A percentile compares a stretch with the other conserved stretches of the same genome.
Conservation (phyloP, 306 rosid genomes). For the Cicer chorassanicum region DNA sequence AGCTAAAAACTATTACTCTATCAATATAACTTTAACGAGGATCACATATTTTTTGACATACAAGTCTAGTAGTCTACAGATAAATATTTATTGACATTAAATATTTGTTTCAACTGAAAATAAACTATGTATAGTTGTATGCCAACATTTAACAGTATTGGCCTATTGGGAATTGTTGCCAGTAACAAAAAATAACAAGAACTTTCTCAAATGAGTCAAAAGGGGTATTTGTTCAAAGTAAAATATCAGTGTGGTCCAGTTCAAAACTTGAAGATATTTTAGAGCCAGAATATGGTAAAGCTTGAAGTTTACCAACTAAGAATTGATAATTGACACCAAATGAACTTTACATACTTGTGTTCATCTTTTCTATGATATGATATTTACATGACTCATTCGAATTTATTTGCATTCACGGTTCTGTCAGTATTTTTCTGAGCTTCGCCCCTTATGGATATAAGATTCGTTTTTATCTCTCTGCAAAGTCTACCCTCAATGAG, state of each 20-base stretch:
- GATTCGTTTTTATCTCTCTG: conserved; percentile 76
- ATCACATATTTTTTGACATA: too few relatives aligned
- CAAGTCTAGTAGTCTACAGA: too few relatives aligned
- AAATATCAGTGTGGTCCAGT: conserved; percentile 10
- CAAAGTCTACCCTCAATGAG: conserved; percentile 84
- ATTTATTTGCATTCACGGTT: conserved; percentile 36
- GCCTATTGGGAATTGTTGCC: background rate
- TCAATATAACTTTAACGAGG: too few relatives aligned
- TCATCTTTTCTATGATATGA: conserved; percentile 31
- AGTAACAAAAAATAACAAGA: background rate
- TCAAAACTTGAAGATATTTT: conserved; percentile 7
- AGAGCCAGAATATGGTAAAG: conserved; percentile 11
- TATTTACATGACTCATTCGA: conserved; percentile 32
- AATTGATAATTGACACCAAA: conserved; percentile 25
- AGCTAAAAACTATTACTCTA: too few relatives aligned
- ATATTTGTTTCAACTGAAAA: too few relatives aligned
- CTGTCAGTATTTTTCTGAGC: conserved; percentile 52
- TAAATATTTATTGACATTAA: too few relatives aligned
- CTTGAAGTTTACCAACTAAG: background rate
- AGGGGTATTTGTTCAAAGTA: background rate
- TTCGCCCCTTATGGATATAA: conserved; percentile 64
- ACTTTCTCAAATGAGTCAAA: background rate
- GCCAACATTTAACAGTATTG: too few relatives aligned
- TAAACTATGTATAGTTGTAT: too few relatives aligned
- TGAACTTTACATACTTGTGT: conserved; percentile 27